Evolutionary conservation across 768 basidiomycete species (phyloP).

Genomic region (Hygrophoropsis aurantiaca): DNA sequence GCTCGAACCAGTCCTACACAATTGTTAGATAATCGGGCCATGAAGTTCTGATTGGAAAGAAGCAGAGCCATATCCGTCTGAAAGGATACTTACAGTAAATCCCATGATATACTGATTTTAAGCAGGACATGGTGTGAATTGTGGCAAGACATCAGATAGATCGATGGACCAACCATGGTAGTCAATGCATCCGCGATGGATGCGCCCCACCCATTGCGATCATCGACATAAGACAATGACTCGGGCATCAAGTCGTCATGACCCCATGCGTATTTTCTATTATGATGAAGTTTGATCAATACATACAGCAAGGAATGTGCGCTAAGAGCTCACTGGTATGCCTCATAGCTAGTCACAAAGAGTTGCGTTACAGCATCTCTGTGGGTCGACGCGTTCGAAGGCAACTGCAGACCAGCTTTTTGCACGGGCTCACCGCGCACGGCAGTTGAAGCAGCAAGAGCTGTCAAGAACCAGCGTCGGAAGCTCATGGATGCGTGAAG

Average conservation of each 20-base stretch:
- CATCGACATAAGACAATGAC: conserved; percentile 37
- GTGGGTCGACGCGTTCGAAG: conserved; percentile 35
- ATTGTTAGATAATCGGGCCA: background rate
- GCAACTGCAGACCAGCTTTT: conserved; percentile 40
- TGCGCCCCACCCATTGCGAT: conserved; percentile 51
- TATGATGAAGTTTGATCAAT: background rate
- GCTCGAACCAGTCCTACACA: conserved; percentile 48
- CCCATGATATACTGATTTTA: conserved; percentile 54
- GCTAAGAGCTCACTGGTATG: conserved; percentile 50
- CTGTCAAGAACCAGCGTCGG: conserved; percentile 15
- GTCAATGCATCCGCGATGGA: conserved; percentile 60
- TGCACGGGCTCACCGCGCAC: conserved; percentile 38
- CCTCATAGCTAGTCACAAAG: conserved; percentile 50
- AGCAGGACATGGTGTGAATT: too few relatives aligned
- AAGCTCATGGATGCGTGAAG: conserved; percentile 5
- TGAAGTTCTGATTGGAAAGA: background rate
- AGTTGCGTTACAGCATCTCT: conserved; percentile 45
- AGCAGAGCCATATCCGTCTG: too few relatives aligned
- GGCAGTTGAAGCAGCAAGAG: conserved; percentile 3
- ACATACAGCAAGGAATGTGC: background rate
- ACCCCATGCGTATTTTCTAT: conserved; percentile 54
- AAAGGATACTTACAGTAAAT: conserved; percentile 38
- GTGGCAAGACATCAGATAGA: too few relatives aligned
- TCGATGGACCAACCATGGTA: conserved; percentile 49
- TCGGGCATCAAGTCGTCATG: conserved; percentile 61